These are phyloP conservation scores for Suillus placidus DNA, from an alignment of 768 basidiomycete species.

Conservation along the genomic window DNA sequence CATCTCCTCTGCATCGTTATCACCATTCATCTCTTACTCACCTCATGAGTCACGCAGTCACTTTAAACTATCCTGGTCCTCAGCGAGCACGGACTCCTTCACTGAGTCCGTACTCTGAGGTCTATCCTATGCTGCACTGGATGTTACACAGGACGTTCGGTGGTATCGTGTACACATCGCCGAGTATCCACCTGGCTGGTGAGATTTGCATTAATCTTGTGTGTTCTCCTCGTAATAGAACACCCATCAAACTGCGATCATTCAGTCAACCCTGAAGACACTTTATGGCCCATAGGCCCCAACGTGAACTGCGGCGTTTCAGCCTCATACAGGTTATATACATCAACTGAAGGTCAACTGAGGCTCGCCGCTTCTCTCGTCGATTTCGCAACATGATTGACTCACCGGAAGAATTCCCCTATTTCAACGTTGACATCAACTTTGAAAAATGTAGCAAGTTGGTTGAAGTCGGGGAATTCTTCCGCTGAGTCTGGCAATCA, in stretches of 20 bases:
- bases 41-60: not conserved
- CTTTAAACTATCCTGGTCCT: not conserved
- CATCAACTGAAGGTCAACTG: too few relatives aligned
- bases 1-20: not conserved
- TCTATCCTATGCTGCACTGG: not conserved
- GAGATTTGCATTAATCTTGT: not conserved
- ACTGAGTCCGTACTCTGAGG: not conserved
- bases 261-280: too few relatives aligned
- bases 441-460: too few relatives aligned
- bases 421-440: too few relatives aligned
- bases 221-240: conserved; percentile 9
- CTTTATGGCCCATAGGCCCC: too few relatives aligned
- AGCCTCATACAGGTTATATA: too few relatives aligned
- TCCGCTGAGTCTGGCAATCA: too few relatives aligned
- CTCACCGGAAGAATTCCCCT: too few relatives aligned
- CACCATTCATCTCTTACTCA: not conserved
- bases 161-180: not conserved
- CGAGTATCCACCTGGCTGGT: not conserved
- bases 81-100: not conserved
- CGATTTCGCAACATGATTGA: too few relatives aligned
- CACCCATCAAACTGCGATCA: not conserved
- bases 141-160: not conserved
- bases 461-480: too few relatives aligned
- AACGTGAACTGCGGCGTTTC: too few relatives aligned
- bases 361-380: too few relatives aligned